A percentile compares a stretch with the other conserved stretches of the same genome.
Conservation (phyloP, 2,329 filamentous ascomycete species). For the Monosporascus sp. region DNA sequence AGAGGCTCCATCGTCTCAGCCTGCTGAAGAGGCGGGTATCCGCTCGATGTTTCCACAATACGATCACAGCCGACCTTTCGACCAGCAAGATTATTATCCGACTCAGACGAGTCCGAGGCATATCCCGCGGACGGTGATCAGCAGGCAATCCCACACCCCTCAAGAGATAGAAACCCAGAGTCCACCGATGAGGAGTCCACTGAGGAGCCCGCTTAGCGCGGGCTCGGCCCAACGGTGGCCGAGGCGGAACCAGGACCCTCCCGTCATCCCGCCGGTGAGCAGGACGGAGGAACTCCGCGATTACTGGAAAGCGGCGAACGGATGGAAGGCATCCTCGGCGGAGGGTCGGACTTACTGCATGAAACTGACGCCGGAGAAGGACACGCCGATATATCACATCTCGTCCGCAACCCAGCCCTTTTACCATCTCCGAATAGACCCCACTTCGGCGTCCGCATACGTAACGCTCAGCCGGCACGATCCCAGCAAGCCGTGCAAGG, state of each 20-base stretch:
- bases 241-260: constrained; percentile 34
- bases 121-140: constrained; percentile 61
- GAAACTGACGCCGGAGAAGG: constrained; percentile 48
- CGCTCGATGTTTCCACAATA: constrained; percentile 74
- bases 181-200: constrained; percentile 23
- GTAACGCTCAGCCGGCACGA: constrained; percentile 56
- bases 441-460: constrained; percentile 58
- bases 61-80: constrained; percentile 60
- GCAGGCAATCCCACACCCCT: constrained; percentile 56
- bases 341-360: constrained; percentile 58
- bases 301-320: constrained; percentile 66
- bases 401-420: constrained; percentile 59
- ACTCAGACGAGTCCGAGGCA: constrained; percentile 59
- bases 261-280: constrained; percentile 44
- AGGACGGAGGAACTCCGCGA: constrained; percentile 58
- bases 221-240: constrained; percentile 27
- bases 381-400: constrained; percentile 62
- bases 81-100: constrained; percentile 66
- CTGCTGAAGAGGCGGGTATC: constrained; percentile 36
- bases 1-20: constrained; percentile 24
- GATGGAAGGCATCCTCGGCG: constrained; percentile 57
- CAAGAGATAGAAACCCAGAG: constrained; percentile 24
- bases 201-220: constrained; percentile 28
- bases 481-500: constrained; percentile 52
- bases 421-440: constrained; percentile 60